Evolutionary conservation across 2,329 filamentous ascomycete species (phyloP).

Genomic region (Pestalotiopsis sp.): DNA sequence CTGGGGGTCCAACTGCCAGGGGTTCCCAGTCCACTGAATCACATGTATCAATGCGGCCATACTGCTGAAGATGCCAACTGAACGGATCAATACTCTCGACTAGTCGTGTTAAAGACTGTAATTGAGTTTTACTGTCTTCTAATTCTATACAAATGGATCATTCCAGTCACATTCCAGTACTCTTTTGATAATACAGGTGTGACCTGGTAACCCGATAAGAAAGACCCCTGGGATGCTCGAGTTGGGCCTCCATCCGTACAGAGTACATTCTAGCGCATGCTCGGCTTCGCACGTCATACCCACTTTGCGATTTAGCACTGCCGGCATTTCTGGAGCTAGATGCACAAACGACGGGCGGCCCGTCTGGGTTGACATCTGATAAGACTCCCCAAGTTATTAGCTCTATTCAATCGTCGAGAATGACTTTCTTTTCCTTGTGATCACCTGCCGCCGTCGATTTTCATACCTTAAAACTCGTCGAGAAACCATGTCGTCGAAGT

Average conservation of each 20-base stretch:
- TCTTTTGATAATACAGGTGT: background rate
- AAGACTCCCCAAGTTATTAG: background rate
- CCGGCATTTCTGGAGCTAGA: background rate
- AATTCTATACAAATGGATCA: background rate
- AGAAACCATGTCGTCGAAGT: conserved; percentile 42
- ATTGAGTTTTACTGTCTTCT: no score
- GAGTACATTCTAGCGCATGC: background rate
- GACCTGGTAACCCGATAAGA: background rate
- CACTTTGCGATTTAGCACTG: background rate
- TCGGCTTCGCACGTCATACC: background rate
- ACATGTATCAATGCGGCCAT: background rate
- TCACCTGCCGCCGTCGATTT: background rate
- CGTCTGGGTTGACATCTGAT: conserved; percentile 3
- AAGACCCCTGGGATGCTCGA: background rate
- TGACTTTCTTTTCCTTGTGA: conserved; percentile 1
- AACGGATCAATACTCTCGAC: no score
- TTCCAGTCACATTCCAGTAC: background rate
- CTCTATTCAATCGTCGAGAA: background rate
- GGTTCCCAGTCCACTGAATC: background rate
- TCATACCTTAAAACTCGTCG: background rate
- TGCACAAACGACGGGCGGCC: background rate
- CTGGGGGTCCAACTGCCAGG: background rate
- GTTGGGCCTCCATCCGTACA: background rate
- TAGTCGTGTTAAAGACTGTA: no score
- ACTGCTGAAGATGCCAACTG: background rate